A percentile compares a stretch with the other conserved stretches of the same genome.
These are phyloP conservation scores for Boletus edulis DNA, from an alignment of 768 basidiomycete species.

Conservation along the genomic window DNA sequence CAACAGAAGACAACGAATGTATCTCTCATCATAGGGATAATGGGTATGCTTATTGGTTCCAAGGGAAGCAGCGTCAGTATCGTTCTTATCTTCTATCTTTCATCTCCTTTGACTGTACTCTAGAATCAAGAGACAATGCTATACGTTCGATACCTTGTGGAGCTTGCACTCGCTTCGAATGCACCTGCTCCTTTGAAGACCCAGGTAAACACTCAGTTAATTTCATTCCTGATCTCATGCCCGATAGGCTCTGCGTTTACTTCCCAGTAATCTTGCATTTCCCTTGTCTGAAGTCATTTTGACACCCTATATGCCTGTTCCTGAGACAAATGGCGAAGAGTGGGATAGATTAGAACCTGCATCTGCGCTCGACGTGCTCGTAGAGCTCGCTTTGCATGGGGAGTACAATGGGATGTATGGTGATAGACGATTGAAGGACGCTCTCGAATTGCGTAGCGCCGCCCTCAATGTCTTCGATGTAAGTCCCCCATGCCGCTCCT, in stretches of 20 bases:
- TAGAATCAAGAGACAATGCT: conserved; percentile 57
- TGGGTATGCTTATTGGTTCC: conserved; percentile 80
- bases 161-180: conserved; percentile 91
- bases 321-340: conserved; percentile 86
- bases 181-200: conserved; percentile 85
- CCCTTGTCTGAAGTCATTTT: conserved; percentile 66
- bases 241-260: conserved; percentile 51
- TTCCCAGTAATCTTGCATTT: conserved; percentile 54
- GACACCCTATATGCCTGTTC: conserved; percentile 73
- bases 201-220: conserved; percentile 48
- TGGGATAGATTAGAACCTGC: conserved; percentile 85
- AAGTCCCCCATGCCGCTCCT: conserved; percentile 6
- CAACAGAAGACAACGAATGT: conserved; percentile 84
- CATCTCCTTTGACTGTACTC: neutral
- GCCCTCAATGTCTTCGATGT: conserved; percentile 87
- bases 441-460: conserved; percentile 69
- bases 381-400: conserved; percentile 82
- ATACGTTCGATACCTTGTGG: conserved; percentile 76
- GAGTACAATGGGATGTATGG: conserved; percentile 75
- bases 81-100: neutral
- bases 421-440: conserved; percentile 59
- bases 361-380: conserved; percentile 78
- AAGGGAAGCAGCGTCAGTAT: conserved; percentile 61
- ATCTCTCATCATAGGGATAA: conserved; percentile 73
- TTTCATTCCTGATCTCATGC: conserved; percentile 28